These are phyloP conservation scores for Glonium stellatum DNA, from an alignment of 495 filamentous ascomycete species.

Conservation along the genomic window DNA sequence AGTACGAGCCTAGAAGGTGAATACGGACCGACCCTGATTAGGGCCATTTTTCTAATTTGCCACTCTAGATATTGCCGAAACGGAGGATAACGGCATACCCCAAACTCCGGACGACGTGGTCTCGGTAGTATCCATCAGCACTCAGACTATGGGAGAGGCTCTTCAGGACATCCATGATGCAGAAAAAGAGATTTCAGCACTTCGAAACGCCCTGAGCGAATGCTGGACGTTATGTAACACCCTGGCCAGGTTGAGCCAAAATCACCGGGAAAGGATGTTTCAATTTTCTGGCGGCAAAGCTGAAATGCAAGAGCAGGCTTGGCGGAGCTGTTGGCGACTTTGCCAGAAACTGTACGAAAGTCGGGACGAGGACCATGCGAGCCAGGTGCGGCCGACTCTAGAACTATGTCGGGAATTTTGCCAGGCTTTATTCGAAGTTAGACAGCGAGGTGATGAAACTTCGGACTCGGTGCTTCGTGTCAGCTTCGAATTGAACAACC, in stretches of 20 bases:
- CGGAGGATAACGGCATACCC: constrained; percentile 22
- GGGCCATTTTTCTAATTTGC: constrained; percentile 3
- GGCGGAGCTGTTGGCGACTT: constrained; percentile 86
- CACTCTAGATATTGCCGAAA: constrained; percentile 34
- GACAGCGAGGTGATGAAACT: constrained; percentile 64
- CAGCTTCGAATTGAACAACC: constrained; percentile 92
- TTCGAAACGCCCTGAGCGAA: constrained; percentile 73
- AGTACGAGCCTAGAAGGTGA: constrained; percentile 63
- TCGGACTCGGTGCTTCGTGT: constrained; percentile 81
- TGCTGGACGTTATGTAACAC: constrained; percentile 96
- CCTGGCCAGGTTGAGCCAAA: constrained; percentile 73
- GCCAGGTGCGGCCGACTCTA: constrained; percentile 68
- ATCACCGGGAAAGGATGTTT: constrained; percentile 73
- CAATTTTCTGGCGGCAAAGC: constrained; percentile 56
- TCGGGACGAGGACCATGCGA: constrained; percentile 61
- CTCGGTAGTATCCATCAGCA: constrained; percentile 20
- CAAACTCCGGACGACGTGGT: constrained; percentile 7
- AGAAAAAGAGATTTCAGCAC: constrained; percentile 61
- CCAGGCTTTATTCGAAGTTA: constrained; percentile 78
- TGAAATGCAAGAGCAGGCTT: constrained; percentile 73
- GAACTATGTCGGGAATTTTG: constrained; percentile 90
- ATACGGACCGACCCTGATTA: constrained; percentile 18
- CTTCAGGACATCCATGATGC: constrained; percentile 39
- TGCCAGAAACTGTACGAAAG: constrained; percentile 83
- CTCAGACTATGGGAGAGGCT: constrained; percentile 25